Percentiles rank a stretch among this genome's conserved stretches.
Evolutionary conservation across 345 rosid genomes (phyloP).

Genomic region (Syzygium aromaticum): DNA sequence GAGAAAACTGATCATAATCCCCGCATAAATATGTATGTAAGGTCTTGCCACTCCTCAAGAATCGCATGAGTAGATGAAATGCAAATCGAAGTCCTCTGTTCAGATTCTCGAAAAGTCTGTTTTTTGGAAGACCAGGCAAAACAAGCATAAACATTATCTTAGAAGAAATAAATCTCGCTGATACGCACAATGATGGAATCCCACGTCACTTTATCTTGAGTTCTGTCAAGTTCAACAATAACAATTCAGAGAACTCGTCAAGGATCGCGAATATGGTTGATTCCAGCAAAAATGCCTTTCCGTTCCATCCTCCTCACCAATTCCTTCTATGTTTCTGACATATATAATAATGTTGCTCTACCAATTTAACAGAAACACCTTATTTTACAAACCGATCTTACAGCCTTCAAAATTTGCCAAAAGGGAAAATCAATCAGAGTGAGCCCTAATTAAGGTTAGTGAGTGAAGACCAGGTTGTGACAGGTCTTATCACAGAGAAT

Average conservation of each 20-base stretch:
- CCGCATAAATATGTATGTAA: background rate
- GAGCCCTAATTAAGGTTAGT: background rate
- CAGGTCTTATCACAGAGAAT: slow-evolving; percentile 67
- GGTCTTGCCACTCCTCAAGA: background rate
- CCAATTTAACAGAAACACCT: background rate
- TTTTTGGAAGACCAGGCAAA: background rate
- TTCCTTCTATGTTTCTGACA: background rate
- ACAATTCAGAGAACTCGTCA: background rate
- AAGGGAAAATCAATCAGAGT: background rate
- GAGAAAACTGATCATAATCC: background rate
- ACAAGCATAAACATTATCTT: background rate
- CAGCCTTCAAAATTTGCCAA: slow-evolving; percentile 4
- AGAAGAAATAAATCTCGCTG: background rate
- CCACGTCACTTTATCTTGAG: background rate
- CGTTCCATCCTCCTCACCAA: background rate
- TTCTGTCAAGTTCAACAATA: background rate
- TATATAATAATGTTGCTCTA: background rate
- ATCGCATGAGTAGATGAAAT: background rate
- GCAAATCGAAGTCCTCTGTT: background rate
- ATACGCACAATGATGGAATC: background rate
- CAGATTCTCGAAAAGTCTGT: background rate
- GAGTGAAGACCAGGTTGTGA: slow-evolving; percentile 62
- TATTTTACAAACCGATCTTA: slow-evolving; percentile 3
- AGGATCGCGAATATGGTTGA: background rate
- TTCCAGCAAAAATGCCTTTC: background rate